These are phyloP conservation scores for Elymus sibiricus DNA, from an alignment of 176 grass and related monocot species.

Conservation along the genomic window DNA sequence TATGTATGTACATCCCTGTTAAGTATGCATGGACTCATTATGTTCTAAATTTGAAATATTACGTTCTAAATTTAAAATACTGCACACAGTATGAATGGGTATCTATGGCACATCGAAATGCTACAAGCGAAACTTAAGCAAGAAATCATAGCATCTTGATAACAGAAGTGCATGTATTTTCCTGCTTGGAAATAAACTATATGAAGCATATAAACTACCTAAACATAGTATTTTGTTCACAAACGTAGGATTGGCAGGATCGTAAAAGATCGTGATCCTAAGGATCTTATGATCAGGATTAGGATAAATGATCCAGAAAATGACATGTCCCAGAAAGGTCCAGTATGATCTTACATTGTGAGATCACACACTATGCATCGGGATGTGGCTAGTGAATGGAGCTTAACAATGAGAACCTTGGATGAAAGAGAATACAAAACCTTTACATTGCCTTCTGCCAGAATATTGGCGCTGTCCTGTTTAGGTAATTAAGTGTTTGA, in stretches of 20 bases:
- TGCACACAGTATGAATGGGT: background rate
- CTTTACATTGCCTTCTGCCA: background rate
- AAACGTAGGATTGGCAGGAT: background rate
- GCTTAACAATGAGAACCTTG: background rate
- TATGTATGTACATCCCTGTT: background rate
- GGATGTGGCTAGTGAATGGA: background rate
- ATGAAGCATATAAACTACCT: background rate
- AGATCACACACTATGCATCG: background rate
- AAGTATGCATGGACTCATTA: background rate
- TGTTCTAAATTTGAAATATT: conserved; percentile 11
- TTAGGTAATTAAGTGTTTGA: background rate
- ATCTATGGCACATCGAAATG: background rate
- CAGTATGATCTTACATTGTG: background rate
- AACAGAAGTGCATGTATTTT: background rate
- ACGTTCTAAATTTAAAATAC: background rate
- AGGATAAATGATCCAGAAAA: background rate
- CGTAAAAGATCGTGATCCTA: background rate
- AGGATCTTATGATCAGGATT: background rate
- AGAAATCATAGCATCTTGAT: background rate
- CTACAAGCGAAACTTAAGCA: background rate
- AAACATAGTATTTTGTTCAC: conserved; percentile 8
- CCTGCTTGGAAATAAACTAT: background rate
- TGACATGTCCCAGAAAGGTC: background rate
- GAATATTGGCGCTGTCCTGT: background rate
- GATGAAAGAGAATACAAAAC: background rate